A percentile compares a stretch with the other conserved stretches of the same genome.
Conservation (phyloP, 768 basidiomycete species). For the Kwoniella sp. region DNA sequence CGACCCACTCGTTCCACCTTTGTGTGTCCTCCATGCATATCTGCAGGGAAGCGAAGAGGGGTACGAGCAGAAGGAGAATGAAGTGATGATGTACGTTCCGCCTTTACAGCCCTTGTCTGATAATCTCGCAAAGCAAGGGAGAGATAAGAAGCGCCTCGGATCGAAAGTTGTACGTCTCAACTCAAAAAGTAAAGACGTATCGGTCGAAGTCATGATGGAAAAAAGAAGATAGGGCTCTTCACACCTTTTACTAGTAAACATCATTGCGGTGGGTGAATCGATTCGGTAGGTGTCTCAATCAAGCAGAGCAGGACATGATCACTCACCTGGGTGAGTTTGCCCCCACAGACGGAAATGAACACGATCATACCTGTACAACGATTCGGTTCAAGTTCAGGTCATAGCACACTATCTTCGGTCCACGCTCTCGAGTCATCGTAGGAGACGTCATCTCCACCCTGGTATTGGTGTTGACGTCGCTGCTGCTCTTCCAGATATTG, state of each 20-base stretch:
- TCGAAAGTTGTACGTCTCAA: slow-evolving; percentile 4
- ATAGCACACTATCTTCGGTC: slow-evolving; percentile 18
- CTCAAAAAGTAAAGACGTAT: not conserved
- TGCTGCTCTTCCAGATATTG: slow-evolving; percentile 8
- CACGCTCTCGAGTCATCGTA: slow-evolving; percentile 22
- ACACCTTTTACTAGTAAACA: slow-evolving; percentile 51
- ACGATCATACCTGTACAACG: no score
- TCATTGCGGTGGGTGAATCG: slow-evolving; percentile 33
- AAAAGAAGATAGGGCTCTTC: slow-evolving; percentile 20
- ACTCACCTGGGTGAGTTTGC: not conserved
- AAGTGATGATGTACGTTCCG: slow-evolving; percentile 33
- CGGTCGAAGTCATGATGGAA: slow-evolving; percentile 2
- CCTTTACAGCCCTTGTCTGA: slow-evolving; percentile 36
- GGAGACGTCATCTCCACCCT: slow-evolving; percentile 4
- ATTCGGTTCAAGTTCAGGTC: no score
- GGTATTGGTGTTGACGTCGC: slow-evolving; percentile 4
- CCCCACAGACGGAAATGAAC: not conserved
- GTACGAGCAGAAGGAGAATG: not conserved
- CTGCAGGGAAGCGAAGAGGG: not conserved
- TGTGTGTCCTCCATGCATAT: not conserved
- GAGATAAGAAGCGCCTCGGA: slow-evolving; percentile 29
- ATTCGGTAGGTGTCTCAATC: no score
- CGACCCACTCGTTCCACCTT: not conserved
- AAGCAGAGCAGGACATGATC: not conserved
- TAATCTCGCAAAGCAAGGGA: slow-evolving; percentile 18